These are phyloP conservation scores for Macrocybe gigantea DNA, from an alignment of 768 basidiomycete genomes.

Conservation along the genomic window DNA sequence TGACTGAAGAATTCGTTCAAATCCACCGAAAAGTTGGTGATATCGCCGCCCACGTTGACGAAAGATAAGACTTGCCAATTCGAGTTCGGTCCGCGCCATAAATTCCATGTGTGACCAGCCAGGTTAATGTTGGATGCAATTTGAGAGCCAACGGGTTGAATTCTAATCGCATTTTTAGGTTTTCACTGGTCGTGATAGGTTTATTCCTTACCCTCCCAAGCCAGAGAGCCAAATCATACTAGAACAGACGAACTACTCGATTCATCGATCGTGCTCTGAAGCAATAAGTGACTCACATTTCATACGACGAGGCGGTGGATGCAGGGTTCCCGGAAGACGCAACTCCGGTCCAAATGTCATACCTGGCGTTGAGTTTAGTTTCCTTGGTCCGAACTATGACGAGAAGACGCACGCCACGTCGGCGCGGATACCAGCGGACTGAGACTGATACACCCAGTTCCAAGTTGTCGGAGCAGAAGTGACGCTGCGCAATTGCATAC, in stretches of 20 bases:
- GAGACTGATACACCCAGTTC: constrained; percentile 42
- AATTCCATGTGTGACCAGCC: constrained; percentile 48
- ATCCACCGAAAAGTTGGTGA: constrained; percentile 46
- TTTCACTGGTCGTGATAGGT: no score
- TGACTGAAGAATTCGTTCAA: constrained; percentile 51
- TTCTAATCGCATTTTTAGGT: constrained; percentile 21
- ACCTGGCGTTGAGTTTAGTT: constrained; percentile 20
- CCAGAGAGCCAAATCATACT: constrained; percentile 62
- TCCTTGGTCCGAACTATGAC: neutral
- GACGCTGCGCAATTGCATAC: constrained; percentile 37
- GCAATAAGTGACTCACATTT: constrained; percentile 33
- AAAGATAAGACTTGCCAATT: constrained; percentile 57
- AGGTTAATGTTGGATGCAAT: constrained; percentile 33
- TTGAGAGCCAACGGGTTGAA: constrained; percentile 49
- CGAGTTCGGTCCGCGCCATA: constrained; percentile 48
- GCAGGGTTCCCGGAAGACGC: constrained; percentile 40
- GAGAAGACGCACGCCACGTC: constrained; percentile 39
- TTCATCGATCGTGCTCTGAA: neutral
- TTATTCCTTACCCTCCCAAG: constrained; percentile 37
- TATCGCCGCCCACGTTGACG: constrained; percentile 39
- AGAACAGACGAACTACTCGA: neutral
- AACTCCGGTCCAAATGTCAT: constrained; percentile 50
- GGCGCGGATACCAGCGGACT: constrained; percentile 42
- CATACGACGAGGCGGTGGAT: constrained; percentile 39
- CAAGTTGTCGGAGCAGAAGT: constrained; percentile 42